Percentiles rank a stretch among this genome's conserved stretches.
Conservation (phyloP, 768 basidiomycete genomes). For the Lactarius tabidus region DNA sequence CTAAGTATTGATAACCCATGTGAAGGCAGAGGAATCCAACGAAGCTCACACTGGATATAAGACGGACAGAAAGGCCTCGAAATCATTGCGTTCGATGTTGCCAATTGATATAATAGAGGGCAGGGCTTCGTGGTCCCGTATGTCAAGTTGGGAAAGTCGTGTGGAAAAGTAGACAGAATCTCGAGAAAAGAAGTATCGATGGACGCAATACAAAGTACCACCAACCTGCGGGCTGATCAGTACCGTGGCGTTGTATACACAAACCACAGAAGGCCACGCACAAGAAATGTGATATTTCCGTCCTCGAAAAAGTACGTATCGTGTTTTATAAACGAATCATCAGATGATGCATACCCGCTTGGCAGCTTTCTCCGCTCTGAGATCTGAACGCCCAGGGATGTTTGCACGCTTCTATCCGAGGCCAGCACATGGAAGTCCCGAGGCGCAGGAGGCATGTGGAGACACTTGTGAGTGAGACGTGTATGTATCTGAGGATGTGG, state of each 20-base stretch:
- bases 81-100: constrained; percentile 14
- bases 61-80: constrained; percentile 24
- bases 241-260: background rate
- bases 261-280: background rate
- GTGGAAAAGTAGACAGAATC: constrained; percentile 21
- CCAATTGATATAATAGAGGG: constrained; percentile 2
- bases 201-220: constrained; percentile 18
- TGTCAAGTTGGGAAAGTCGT: constrained; percentile 9
- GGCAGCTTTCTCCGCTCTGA: background rate
- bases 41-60: constrained; percentile 24
- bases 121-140: constrained; percentile 13
- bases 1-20: too few species aligned
- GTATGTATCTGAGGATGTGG: background rate
- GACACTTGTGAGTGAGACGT: background rate
- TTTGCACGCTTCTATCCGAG: background rate
- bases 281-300: constrained; percentile 22
- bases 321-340: constrained; percentile 10
- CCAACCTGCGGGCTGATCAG: constrained; percentile 14
- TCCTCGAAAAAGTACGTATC: constrained; percentile 19
- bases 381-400: background rate
- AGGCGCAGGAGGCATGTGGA: background rate
- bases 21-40: background rate
- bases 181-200: constrained; percentile 24
- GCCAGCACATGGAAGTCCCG: background rate
- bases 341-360: background rate